These are phyloP conservation scores for Lycium barbarum DNA, from an alignment of 257 asterid species.

Conservation along the genomic window DNA sequence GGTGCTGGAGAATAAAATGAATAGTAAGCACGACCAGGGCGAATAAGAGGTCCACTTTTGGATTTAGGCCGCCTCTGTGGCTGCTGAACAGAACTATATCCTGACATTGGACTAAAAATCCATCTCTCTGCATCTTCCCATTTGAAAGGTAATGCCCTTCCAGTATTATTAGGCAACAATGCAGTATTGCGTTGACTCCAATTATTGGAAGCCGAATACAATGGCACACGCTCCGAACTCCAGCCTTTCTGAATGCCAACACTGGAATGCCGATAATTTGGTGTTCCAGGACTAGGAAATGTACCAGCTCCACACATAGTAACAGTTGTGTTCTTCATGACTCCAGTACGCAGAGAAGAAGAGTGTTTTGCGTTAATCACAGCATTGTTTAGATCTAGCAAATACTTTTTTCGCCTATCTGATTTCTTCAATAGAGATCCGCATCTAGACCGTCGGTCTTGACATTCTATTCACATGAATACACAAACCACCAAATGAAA, in stretches of 20 bases:
- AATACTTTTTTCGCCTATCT: constrained; percentile 49
- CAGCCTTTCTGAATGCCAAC: constrained; percentile 33
- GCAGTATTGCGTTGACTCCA: constrained; percentile 31
- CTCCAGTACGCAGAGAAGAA: constrained; percentile 38
- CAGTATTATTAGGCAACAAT: constrained; percentile 31
- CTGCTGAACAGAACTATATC: constrained; percentile 27
- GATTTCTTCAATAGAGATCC: constrained; percentile 54
- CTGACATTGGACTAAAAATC: constrained; percentile 34
- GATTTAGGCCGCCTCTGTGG: constrained; percentile 35
- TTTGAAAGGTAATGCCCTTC: constrained; percentile 36
- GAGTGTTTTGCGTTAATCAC: constrained; percentile 48
- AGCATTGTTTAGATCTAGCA: constrained; percentile 71
- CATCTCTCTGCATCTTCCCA: constrained; percentile 44
- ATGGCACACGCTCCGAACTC: constrained; percentile 38
- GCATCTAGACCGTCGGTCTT: constrained; percentile 69
- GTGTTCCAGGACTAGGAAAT: constrained; percentile 34
- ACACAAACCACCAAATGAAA: not conserved
- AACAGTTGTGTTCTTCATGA: not conserved
- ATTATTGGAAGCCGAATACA: constrained; percentile 25
- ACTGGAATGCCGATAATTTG: constrained; percentile 27
- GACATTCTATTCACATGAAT: constrained; percentile 67
- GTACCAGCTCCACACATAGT: constrained; percentile 15
- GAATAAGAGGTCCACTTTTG: constrained; percentile 34
- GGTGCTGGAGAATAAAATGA: constrained; percentile 45
- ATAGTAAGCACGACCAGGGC: constrained; percentile 24